Evolutionary conservation across 108 stramenopile genomes (phyloP).

Genomic region (Licmophora abbreviata): DNA sequence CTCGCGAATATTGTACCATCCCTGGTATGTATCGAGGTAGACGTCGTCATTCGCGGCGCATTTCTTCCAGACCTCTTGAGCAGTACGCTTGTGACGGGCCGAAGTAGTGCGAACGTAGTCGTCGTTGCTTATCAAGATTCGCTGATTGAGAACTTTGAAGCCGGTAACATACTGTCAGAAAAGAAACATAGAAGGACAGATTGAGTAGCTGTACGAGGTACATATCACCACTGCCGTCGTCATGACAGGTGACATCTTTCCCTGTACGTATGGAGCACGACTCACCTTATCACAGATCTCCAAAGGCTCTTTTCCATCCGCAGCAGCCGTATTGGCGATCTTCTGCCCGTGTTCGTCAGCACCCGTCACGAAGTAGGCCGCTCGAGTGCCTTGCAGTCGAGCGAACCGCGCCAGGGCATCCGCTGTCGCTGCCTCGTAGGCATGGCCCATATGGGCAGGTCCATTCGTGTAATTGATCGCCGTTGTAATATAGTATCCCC

Average conservation of each 20-base stretch:
- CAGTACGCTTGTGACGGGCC: constrained; percentile 79
- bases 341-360: constrained; percentile 99
- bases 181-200: not conserved
- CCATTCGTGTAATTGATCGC: constrained; percentile 99
- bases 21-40: constrained; percentile 84
- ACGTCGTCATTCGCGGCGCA: constrained; percentile 86
- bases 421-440: constrained; percentile 91
- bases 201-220: not conserved
- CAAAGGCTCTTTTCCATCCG: constrained; percentile 70
- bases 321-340: constrained; percentile 91
- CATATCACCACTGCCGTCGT: not conserved
- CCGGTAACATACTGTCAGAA: constrained; percentile 62
- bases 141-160: constrained; percentile 89
- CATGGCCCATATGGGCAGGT: constrained; percentile 97
- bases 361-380: constrained; percentile 90
- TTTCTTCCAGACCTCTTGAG: constrained; percentile 82
- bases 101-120: constrained; percentile 95
- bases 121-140: constrained; percentile 87
- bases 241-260: too few relatives aligned
- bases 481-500: constrained; percentile 92
- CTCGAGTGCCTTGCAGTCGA: constrained; percentile 47
- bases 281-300: constrained; percentile 88
- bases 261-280: not conserved
- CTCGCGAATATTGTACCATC: constrained; percentile 98
- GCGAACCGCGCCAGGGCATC: constrained; percentile 91